Base-by-base conservation (phyloP, 2,329 filamentous ascomycete species). In the Sporothrix curviconia region DNA sequence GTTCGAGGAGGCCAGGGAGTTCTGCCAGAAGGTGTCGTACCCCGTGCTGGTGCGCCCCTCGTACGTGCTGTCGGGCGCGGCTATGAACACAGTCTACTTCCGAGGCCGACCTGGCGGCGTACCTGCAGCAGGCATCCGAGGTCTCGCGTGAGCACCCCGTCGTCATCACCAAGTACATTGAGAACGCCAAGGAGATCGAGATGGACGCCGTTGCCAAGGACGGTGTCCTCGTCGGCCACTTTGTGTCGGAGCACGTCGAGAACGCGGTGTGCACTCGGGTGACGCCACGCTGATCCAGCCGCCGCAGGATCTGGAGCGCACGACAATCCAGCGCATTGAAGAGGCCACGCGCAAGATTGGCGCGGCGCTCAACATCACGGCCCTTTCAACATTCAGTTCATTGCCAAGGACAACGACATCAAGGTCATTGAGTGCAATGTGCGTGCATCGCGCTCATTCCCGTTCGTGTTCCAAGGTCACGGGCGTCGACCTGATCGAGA, bases 361-460 rank as follows among this genome's bases (percentile, higher is more conserved):
- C 64, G 86, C 88, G 61, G 92, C 94, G 15, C 81, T 97, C 59
- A 96, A 97, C 70, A 87, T 99, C 57, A 97, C 94, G 40, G 94
- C 51, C 94, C 94, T 22, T 96, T 88, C 82, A 99, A 99, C 75
- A 99, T 99, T 62, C 94, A 99, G 71, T 97, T 99, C 77, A 99
- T 99, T 67, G 94, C 94, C 67, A 97, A 97, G 78, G 92, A 97
- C 72, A 97, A 97, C 71, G 92, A 97, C 64, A 97, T 99, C 79
- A 97, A 97, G 79, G 94, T 99, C 64, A 99, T 99, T 63, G 94
- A 99, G 76, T 97, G 94, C 75, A 99, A 99, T 68, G 94, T 97
- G 60, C 87, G 94, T 62, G 94, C 94, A 15, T 96, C 94, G 46
- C 84, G 94, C 63, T 97, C 92, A 0, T 96, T 96, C 80, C 94